Percentiles rank a stretch among this genome's conserved stretches.
Evolutionary conservation across 306 rosid species (phyloP).

Genomic region (Cucurbita moschata): DNA sequence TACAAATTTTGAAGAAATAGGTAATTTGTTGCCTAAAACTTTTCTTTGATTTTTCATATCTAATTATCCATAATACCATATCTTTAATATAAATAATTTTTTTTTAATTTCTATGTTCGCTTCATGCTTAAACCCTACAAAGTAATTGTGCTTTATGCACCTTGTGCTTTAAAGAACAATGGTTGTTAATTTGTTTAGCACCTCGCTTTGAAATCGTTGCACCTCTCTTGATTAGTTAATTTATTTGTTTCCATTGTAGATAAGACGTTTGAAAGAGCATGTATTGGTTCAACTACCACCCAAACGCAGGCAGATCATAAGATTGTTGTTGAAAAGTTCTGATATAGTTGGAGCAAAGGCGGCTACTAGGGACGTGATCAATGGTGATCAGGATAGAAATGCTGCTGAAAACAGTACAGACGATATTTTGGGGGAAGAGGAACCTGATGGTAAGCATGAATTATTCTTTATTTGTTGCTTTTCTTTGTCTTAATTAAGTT

Average conservation of each 20-base stretch:
- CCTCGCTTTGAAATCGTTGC: background rate
- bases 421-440: conserved; percentile 40
- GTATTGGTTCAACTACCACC: conserved; percentile 83
- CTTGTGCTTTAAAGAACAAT: background rate
- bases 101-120: background rate
- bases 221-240: background rate
- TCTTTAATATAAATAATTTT: background rate
- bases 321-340: conserved; percentile 49
- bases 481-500: too few species aligned
- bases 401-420: conserved; percentile 20
- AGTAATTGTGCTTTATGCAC: background rate
- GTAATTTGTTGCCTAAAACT: background rate
- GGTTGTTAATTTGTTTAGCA: background rate
- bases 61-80: background rate
- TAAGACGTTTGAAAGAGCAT: conserved; percentile 88
- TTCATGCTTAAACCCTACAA: background rate
- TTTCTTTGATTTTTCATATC: background rate
- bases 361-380: conserved; percentile 29
- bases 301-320: conserved; percentile 76
- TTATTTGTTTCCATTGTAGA: conserved; percentile 29
- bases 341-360: conserved; percentile 71
- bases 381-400: conserved; percentile 20
- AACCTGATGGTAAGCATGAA: conserved; percentile 37
- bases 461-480: background rate
- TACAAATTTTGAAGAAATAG: background rate